Evolutionary conservation across 345 rosid species (phyloP), one percentile per base, ranked within the genome.

Genomic region (Salix brachista): DNA sequence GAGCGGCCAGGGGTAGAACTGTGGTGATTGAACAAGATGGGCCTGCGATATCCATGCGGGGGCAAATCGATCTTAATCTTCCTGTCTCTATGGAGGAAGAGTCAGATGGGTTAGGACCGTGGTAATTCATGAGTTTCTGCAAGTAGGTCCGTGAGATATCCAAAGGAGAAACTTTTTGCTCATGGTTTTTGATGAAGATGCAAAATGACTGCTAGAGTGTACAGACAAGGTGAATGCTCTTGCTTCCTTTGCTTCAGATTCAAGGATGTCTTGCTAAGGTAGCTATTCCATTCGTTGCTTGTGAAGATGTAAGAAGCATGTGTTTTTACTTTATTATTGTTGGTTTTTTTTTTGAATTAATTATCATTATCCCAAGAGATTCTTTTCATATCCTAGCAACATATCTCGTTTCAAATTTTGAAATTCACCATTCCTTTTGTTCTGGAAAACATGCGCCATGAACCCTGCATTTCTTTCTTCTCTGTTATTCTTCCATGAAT

Each of bases 21-120:
- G 72, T 88, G 73, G 87, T 87, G 76, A 80, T 90, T 39, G 83
- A 82, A 79, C 88, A 85, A 28, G 84, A 89, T 34, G 83, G 82
- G 44, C 69, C 86, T 67, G 84, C 86, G 23, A 81, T 81, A 36
- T 34, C 79, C 0, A 60, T 88, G 84, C 85, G 86, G 64, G 82
- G 81, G 4, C 83, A 89, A 65, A 87, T 95, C 12, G 99, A 93
- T 87, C 97, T 95, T 60, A 95, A 95, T 70, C 96, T 93, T 75
- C 99, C 99, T 11, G 94, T 97, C 77, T 86, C 97, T 16, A 65
- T 81, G 65, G 97, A 85, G 60, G 88, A 90, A 80, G 91, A 83
- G 21, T 75, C 83, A 68, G 67, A 71, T 73, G 87, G 87, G 75
- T 79, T 83, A 56, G 28, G 81, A 44, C 72, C 78, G 36, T 85